Conservation (phyloP, 2,329 filamentous ascomycete genomes). For the Fusarium keratoplasticum region DNA sequence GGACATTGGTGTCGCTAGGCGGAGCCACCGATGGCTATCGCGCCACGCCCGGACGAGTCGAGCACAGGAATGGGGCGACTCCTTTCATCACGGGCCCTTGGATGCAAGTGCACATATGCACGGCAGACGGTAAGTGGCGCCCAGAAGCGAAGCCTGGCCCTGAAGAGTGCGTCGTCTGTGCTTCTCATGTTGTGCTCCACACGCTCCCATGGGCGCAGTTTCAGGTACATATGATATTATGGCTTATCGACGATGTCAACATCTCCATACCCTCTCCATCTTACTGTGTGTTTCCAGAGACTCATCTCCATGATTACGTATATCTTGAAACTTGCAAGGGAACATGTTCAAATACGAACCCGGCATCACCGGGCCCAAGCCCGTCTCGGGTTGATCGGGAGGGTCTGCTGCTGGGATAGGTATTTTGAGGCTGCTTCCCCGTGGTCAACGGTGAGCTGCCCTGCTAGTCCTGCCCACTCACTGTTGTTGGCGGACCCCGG, state of each 20-base stretch:
- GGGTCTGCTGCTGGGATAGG: background rate
- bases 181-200: constrained; percentile 28
- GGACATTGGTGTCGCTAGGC: constrained; percentile 9
- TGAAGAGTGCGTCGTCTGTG: constrained; percentile 37
- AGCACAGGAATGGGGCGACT: constrained; percentile 26
- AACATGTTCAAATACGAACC: constrained; percentile 3
- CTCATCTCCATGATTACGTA: background rate
- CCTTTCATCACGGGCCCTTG: constrained; percentile 23
- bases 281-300: constrained; percentile 10
- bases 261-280: constrained; percentile 26
- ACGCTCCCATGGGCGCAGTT: constrained; percentile 29
- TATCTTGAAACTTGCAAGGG: background rate
- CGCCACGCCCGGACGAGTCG: constrained; percentile 14
- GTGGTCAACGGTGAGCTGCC: background rate
- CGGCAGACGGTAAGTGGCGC: constrained; percentile 26
- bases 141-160: constrained; percentile 23
- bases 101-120: constrained; percentile 17
- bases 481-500: background rate
- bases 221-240: constrained; percentile 21
- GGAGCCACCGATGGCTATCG: constrained; percentile 27
- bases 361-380: background rate
- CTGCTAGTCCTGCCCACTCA: background rate
- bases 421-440: background rate
- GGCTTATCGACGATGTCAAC: constrained; percentile 12
- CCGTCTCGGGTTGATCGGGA: background rate